These are phyloP conservation scores for Penicillium ochrochloron DNA, from an alignment of 495 filamentous ascomycete species.

Conservation along the genomic window DNA sequence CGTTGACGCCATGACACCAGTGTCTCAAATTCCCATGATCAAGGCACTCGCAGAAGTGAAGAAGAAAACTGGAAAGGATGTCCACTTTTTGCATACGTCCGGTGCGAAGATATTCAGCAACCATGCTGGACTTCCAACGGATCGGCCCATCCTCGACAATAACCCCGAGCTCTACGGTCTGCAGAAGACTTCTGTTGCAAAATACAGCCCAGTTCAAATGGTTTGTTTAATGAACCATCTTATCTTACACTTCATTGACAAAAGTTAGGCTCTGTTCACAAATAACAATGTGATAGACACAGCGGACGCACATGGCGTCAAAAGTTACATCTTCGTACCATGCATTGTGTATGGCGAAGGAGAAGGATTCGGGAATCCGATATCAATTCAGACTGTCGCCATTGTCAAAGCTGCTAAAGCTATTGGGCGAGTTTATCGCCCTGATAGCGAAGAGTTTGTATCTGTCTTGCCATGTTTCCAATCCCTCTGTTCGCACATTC, in stretches of 20 bases:
- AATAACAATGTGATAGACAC: constrained; percentile 46
- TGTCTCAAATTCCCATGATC: constrained; percentile 37
- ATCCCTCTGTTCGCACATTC: not conserved
- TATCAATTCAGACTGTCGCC: constrained; percentile 53
- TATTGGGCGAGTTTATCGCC: constrained; percentile 39
- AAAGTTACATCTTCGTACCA: constrained; percentile 52
- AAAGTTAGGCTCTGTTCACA: constrained; percentile 31
- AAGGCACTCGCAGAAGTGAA: constrained; percentile 47
- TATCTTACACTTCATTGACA: not conserved
- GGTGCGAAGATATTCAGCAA: constrained; percentile 43
- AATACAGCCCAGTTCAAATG: constrained; percentile 9
- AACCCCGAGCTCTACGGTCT: constrained; percentile 47
- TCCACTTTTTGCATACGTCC: constrained; percentile 50
- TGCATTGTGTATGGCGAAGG: constrained; percentile 54
- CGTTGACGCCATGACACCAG: constrained; percentile 33
- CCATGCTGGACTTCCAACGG: constrained; percentile 34
- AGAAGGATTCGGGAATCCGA: constrained; percentile 52
- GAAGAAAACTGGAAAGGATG: constrained; percentile 39
- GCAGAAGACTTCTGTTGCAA: constrained; percentile 34
- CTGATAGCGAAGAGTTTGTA: constrained; percentile 41
- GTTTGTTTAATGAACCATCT: constrained; percentile 7
- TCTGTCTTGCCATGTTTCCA: constrained; percentile 7
- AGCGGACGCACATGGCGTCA: constrained; percentile 41
- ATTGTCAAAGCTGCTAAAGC: constrained; percentile 50
- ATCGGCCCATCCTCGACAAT: constrained; percentile 45